Conservation (phyloP, 768 basidiomycete species). For the Pleurotus cornucopiae region DNA sequence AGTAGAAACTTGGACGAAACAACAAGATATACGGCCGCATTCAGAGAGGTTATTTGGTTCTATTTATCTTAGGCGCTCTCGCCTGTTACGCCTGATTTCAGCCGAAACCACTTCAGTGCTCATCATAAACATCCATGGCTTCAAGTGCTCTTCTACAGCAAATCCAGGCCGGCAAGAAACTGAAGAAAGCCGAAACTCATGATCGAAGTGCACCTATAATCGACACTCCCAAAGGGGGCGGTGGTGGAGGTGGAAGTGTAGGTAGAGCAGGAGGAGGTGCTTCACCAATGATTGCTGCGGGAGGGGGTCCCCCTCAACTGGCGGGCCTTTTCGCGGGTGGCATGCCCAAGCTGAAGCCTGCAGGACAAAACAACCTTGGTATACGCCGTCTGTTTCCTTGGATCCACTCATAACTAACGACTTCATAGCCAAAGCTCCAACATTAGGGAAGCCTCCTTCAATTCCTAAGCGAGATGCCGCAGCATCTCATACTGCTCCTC, state of each 20-base stretch:
- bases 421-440: constrained; percentile 52
- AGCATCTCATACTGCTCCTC: constrained; percentile 21
- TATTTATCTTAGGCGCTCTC: too few relatives aligned
- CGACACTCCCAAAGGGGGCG: constrained; percentile 38
- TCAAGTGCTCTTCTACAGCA: constrained; percentile 72
- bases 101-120: neutral
- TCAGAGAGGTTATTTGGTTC: too few relatives aligned
- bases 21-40: too few relatives aligned
- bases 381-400: constrained; percentile 15
- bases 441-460: constrained; percentile 62
- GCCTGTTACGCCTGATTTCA: neutral
- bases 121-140: constrained; percentile 44
- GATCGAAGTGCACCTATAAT: constrained; percentile 72
- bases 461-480: constrained; percentile 49
- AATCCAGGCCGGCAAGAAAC: constrained; percentile 76
- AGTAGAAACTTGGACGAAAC: too few relatives aligned
- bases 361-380: constrained; percentile 62
- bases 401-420: constrained; percentile 10
- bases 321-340: constrained; percentile 88
- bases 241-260: constrained; percentile 38
- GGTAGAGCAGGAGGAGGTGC: constrained; percentile 25
- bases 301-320: constrained; percentile 66
- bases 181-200: constrained; percentile 81
- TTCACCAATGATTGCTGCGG: constrained; percentile 17
- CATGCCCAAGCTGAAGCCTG: constrained; percentile 84